These are phyloP conservation scores for Xenosphaeropsis pyriputrescens DNA, from an alignment of 2,329 filamentous ascomycete genomes.

Conservation along the genomic window DNA sequence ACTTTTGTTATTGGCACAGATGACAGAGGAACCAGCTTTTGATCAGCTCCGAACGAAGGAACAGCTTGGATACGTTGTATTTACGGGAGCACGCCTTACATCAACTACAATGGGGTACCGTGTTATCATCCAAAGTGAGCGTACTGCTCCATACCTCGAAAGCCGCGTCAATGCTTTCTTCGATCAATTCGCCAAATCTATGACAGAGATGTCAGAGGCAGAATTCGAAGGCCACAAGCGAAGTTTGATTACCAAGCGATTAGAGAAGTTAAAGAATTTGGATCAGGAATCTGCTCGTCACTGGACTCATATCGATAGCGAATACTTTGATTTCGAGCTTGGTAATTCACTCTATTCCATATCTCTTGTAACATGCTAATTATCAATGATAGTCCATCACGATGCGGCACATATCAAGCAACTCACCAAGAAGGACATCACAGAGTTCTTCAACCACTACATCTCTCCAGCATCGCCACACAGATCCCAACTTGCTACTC, in stretches of 20 bases:
- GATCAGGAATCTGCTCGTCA: constrained; percentile 70
- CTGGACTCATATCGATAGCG: constrained; percentile 73
- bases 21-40: constrained; percentile 86
- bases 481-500: constrained; percentile 73
- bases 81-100: constrained; percentile 59
- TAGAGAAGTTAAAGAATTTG: constrained; percentile 89
- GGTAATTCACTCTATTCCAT: constrained; percentile 32
- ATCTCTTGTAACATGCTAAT: constrained; percentile 2
- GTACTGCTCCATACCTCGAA: constrained; percentile 70
- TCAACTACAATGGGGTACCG: constrained; percentile 74
- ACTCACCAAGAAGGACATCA: constrained; percentile 66
- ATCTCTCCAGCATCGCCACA: constrained; percentile 59
- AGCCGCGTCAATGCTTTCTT: constrained; percentile 80
- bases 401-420: constrained; percentile 63
- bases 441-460: constrained; percentile 63
- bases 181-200: constrained; percentile 42
- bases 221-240: constrained; percentile 88
- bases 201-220: constrained; percentile 63
- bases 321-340: constrained; percentile 81
- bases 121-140: constrained; percentile 88
- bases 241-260: constrained; percentile 70
- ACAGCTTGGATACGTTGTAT: constrained; percentile 93
- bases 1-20: constrained; percentile 70
- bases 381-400: constrained; percentile 19
- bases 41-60: constrained; percentile 94